These are phyloP conservation scores for Skeletonema costatum DNA, from an alignment of 108 stramenopile species.

Conservation along the genomic window DNA sequence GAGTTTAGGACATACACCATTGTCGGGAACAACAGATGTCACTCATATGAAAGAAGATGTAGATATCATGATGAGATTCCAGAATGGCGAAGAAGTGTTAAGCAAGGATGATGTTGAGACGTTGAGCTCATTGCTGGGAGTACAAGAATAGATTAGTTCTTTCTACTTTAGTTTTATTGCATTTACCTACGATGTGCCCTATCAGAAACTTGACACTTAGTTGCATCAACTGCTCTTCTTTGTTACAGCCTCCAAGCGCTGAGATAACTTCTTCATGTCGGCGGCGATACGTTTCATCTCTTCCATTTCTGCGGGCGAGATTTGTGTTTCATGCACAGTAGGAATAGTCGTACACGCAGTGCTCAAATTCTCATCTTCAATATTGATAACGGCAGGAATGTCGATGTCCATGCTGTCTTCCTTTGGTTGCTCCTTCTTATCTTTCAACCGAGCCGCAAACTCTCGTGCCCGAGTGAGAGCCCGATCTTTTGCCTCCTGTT, in stretches of 20 bases:
- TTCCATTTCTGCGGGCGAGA: neutral
- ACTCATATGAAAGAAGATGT: slow-evolving; percentile 88
- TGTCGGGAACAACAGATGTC: slow-evolving; percentile 73
- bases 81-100: slow-evolving; percentile 64
- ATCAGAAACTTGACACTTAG: neutral
- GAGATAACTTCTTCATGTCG: neutral
- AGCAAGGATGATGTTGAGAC: slow-evolving; percentile 12
- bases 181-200: neutral
- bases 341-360: neutral
- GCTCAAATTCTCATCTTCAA: neutral
- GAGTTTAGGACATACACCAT: slow-evolving; percentile 76
- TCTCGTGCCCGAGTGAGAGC: neutral
- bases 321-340: neutral
- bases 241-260: neutral
- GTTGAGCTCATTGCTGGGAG: slow-evolving; percentile 26
- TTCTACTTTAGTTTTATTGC: neutral
- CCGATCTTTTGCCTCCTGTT: neutral
- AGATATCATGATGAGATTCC: slow-evolving; percentile 73
- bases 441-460: neutral
- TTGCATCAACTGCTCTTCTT: neutral
- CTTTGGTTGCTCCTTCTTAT: neutral
- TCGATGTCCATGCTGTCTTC: neutral
- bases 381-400: neutral
- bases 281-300: neutral
- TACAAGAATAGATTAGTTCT: neutral